These are phyloP conservation scores for Taphrina populina DNA, from an alignment of 1,139 yeast species.

Conservation along the genomic window DNA sequence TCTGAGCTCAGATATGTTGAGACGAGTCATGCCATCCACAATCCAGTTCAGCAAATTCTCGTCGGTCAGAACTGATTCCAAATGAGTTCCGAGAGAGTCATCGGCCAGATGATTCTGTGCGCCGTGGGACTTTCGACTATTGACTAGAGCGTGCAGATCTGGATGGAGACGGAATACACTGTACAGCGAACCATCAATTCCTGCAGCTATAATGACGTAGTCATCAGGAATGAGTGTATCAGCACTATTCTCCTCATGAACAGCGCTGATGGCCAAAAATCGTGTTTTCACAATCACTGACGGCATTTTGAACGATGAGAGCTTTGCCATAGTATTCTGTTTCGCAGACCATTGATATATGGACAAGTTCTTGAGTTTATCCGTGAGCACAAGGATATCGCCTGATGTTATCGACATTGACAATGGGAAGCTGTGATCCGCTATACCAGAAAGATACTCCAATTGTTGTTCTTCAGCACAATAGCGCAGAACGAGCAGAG, in stretches of 20 bases:
- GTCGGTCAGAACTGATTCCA: no score
- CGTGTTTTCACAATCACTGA: neutral
- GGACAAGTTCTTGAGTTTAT: conserved; percentile 1
- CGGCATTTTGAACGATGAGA: neutral
- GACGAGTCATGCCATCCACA: no score
- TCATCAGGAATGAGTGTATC: neutral
- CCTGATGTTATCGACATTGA: neutral
- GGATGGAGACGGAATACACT: neutral
- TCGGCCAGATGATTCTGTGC: no score
- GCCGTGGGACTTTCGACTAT: no score
- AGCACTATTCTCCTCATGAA: neutral
- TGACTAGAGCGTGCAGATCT: no score
- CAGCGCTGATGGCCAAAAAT: neutral
- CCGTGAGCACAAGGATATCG: conserved; percentile 5
- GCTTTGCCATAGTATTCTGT: neutral
- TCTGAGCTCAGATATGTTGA: no score
- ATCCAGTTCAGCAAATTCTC: no score
- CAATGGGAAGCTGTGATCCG: conserved; percentile 8
- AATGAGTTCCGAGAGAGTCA: no score
- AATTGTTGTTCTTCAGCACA: neutral
- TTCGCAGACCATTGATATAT: conserved; percentile 2
- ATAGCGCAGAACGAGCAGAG: conserved; percentile 1
- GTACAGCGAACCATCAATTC: conserved; percentile 12
- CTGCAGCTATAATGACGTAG: conserved; percentile 14
- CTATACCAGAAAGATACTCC: neutral